Conservation (phyloP, 2,329 filamentous ascomycete genomes). For the Neofusicoccum sp. region DNA sequence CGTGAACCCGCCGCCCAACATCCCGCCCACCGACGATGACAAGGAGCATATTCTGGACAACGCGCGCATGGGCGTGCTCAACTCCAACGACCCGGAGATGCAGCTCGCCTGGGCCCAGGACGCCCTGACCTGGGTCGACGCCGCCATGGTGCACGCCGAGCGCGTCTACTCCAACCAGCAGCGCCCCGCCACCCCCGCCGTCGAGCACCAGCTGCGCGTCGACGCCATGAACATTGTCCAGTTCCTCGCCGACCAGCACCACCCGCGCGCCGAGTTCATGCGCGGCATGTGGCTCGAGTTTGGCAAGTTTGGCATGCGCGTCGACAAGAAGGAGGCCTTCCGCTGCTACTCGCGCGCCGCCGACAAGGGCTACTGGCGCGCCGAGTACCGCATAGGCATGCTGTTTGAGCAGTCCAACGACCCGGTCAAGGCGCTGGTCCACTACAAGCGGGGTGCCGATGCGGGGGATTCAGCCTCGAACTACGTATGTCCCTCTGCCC, state of each 20-base stretch:
- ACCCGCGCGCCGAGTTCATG: constrained; percentile 93
- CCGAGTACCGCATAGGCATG: constrained; percentile 98
- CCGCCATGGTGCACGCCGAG: constrained; percentile 74
- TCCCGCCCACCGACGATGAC: constrained; percentile 91
- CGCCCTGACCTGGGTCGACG: constrained; percentile 84
- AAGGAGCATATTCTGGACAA: constrained; percentile 88
- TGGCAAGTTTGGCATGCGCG: constrained; percentile 86
- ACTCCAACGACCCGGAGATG: constrained; percentile 93
- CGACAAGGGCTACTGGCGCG: constrained; percentile 80
- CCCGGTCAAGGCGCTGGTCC: constrained; percentile 83
- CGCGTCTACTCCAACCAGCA: constrained; percentile 63
- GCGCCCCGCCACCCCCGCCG: constrained; percentile 76
- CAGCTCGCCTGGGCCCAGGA: constrained; percentile 97
- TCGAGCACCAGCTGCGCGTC: constrained; percentile 83
- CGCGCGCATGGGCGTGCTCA: constrained; percentile 79
- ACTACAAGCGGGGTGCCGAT: constrained; percentile 82
- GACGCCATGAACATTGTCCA: constrained; percentile 91
- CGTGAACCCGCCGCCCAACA: constrained; percentile 75
- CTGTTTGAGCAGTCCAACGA: constrained; percentile 96
- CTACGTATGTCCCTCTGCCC: constrained; percentile 43
- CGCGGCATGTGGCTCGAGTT: constrained; percentile 97
- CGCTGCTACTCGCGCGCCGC: constrained; percentile 83
- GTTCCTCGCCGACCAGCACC: constrained; percentile 87
- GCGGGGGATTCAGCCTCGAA: constrained; percentile 85
- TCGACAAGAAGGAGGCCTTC: constrained; percentile 95